These are phyloP conservation scores for Neurospora sp. DNA, from an alignment of 2,329 filamentous ascomycete species.

Conservation along the genomic window DNA sequence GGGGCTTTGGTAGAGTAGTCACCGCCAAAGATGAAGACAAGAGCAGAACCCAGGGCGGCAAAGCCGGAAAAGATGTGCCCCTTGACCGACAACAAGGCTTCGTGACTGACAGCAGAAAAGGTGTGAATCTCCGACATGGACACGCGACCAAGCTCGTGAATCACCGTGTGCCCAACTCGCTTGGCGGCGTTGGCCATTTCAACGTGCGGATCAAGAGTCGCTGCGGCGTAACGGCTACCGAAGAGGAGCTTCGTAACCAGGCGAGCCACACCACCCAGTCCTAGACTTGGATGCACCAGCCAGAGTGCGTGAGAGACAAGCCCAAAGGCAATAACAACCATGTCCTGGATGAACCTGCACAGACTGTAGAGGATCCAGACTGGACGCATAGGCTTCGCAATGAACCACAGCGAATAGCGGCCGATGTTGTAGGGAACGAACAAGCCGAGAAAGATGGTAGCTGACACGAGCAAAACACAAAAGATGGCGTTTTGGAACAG, in stretches of 20 bases:
- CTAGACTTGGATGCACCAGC: constrained; percentile 25
- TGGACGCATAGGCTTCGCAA: constrained; percentile 72
- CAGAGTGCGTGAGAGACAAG: constrained; percentile 32
- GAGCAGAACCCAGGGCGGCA: constrained; percentile 26
- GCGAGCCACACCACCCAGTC: constrained; percentile 17
- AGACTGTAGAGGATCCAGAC: constrained; percentile 61
- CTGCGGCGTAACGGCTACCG: constrained; percentile 4
- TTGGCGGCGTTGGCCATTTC: constrained; percentile 28
- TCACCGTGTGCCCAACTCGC: constrained; percentile 40
- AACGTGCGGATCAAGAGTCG: constrained; percentile 1
- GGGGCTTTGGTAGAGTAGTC: constrained; percentile 27
- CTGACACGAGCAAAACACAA: constrained; percentile 78
- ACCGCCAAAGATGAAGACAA: constrained; percentile 37
- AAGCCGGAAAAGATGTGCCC: constrained; percentile 35
- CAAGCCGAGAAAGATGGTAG: constrained; percentile 76
- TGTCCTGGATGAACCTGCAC: constrained; percentile 73
- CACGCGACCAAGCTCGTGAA: constrained; percentile 40
- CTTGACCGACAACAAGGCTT: constrained; percentile 55
- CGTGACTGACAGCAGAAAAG: constrained; percentile 68
- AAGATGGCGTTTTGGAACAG: constrained; percentile 94
- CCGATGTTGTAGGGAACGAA: constrained; percentile 91
- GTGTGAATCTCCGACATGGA: constrained; percentile 57
- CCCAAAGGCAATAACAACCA: constrained; percentile 55
- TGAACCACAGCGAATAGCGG: constrained; percentile 68
- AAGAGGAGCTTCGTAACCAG: not conserved